Evolutionary conservation across 106 monocot genomes (phyloP), one percentile per base, ranked within the genome.

Genomic region (Cymbidium sinense): DNA sequence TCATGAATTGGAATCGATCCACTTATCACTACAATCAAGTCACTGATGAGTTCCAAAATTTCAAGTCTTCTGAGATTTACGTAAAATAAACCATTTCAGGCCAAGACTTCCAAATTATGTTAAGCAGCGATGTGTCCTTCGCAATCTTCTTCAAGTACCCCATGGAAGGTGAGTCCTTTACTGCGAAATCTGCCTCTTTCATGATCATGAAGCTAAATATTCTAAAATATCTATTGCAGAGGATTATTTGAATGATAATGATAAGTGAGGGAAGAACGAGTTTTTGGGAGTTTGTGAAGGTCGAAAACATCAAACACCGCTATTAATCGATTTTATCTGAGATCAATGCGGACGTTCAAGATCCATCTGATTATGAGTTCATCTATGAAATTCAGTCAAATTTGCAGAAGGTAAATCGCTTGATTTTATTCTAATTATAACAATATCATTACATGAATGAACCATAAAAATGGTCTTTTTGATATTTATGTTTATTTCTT

Each of bases 41-140:
- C 2, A 90, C 93, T n/a, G 88, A 81, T 28, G 93, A 95, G 70
- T 95, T 95, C 79, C 95, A 52, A 86, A 93, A 61, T 93, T 95
- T 41, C 90, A 90, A 50, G 95, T 95, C 34, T 87, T 10, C 85
- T 86, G 28, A 82, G 95, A 64, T 95, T 95, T 71, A 61, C 88
- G 4, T 93, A 95, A 75, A 76, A 95, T 44, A 93, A 93, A 19
- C 62, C 90, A 15, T 95, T 91, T 78, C 88, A 93, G 88, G 1
- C 82, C 88, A 7, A 82, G 95, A 50, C 21, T 95, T 27, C 84
- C 81, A 5, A 82, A 91, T 62, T 95, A 90, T 80, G 87, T 89
- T 9, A 89, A 87, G 30, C 90, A n/a, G n/a, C 19, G 82, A 81
- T 50, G 82, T n/a, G n/a, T n/a, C n/a, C n/a, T 84, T 58, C 78